Evolutionary conservation across 306 rosid species (phyloP), one percentile per base, ranked within the genome.

Genomic region (Clitoria ternatea): DNA sequence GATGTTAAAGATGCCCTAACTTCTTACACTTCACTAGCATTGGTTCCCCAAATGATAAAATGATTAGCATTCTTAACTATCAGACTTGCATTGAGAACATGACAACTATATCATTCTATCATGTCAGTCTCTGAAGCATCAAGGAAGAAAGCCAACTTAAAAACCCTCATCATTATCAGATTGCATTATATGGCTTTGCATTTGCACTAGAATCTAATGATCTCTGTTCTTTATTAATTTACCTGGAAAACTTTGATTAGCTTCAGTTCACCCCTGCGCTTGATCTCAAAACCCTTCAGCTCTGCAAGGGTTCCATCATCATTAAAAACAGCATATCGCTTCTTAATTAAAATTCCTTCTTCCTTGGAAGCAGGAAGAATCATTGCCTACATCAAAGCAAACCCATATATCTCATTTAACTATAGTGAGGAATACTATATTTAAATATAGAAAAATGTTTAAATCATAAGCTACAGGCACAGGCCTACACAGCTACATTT

Each of bases 241-340:
- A 94, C 98, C 98, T 94, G 98, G 90, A 94, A 94, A 81, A 90
- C 97, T 81, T 94, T 94, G 69, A 94, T 94, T 79, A 94, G 96
- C 92, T 94, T 94, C 85, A 94, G 84, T 84, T 94, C 98, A 52
- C 98, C 98, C 79, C 98, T 88, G 56, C 98, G 94, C 88, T 94
- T 94, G 82, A 94, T 94, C 89, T 94, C 98, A 80, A 94, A 94
- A 84, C 98, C 98, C 87, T 94, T 94, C 54, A 94, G 95, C 77
- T 94, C 98, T 17, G 98, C 98, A 37, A 94, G 90, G 54, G 98
- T 85, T 77, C 98, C 98, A 73, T 94, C 98, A 77, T 94, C 90
- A 70, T 94, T 94, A 77, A 94, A 94, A 74, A 94, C 98, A 40
- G 98, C 97, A 80, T 94, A 94, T 61, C 98, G 84, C 89, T 94